These are phyloP conservation scores for Fusarium newnesense DNA, from an alignment of 2,329 filamentous ascomycete genomes.

Conservation along the genomic window DNA sequence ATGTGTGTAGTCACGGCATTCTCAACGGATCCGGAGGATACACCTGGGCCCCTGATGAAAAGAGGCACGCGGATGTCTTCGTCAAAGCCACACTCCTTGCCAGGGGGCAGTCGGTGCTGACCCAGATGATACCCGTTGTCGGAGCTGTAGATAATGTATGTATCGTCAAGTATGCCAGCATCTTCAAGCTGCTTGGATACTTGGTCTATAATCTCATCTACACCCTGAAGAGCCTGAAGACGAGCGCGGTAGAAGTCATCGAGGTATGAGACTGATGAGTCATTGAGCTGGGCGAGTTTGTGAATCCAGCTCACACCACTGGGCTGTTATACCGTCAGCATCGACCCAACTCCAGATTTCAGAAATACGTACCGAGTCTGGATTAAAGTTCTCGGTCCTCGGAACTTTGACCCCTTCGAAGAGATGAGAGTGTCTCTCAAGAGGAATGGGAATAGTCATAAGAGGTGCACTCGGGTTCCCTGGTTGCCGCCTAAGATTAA, in stretches of 20 bases:
- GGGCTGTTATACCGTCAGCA: constrained; percentile 22
- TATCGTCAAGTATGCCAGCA: constrained; percentile 70
- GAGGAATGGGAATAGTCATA: constrained; percentile 60
- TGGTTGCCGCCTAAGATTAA: constrained; percentile 34
- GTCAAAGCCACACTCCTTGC: constrained; percentile 68
- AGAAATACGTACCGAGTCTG: constrained; percentile 63
- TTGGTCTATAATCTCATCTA: constrained; percentile 65
- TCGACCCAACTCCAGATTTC: too few species aligned
- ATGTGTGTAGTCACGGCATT: constrained; percentile 68
- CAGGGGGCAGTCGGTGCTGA: constrained; percentile 67
- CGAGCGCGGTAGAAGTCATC: constrained; percentile 64
- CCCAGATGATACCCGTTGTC: constrained; percentile 72
- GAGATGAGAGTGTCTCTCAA: constrained; percentile 69
- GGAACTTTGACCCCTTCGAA: constrained; percentile 71
- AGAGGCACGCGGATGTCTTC: constrained; percentile 70
- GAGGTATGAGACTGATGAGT: constrained; percentile 56
- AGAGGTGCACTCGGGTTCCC: not conserved
- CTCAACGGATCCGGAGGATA: constrained; percentile 53
- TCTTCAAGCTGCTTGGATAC: constrained; percentile 57
- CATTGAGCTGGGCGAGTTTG: constrained; percentile 53
- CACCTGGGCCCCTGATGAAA: constrained; percentile 64
- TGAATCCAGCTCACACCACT: constrained; percentile 59
- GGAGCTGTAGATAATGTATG: constrained; percentile 67
- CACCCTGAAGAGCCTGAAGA: constrained; percentile 62
- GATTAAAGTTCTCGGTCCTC: constrained; percentile 73